These are phyloP conservation scores for Phytophthora sansomeana DNA, from an alignment of 352 stramenopile species.

Conservation along the genomic window DNA sequence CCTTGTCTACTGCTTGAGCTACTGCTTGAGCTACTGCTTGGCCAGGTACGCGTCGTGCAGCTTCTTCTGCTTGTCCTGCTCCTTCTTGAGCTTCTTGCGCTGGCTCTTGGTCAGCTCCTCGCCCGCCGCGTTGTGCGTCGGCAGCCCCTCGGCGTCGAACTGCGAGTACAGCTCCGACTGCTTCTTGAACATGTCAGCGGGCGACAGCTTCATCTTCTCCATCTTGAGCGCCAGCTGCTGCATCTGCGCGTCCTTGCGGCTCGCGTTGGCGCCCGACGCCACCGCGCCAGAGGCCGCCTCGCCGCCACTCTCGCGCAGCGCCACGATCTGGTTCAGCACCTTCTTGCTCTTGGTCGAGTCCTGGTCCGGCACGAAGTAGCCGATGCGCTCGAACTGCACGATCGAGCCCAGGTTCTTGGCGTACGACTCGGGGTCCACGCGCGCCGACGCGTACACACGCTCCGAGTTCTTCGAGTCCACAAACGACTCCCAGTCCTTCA, in stretches of 20 bases:
- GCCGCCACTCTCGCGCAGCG: conserved; percentile 89
- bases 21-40: conserved; percentile 29
- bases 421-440: conserved; percentile 87
- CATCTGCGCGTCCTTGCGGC: conserved; percentile 87
- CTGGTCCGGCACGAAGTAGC: conserved; percentile 98
- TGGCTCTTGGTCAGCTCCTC: conserved; percentile 78
- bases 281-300: conserved; percentile 36
- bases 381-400: conserved; percentile 98
- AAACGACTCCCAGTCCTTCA: conserved; percentile 81
- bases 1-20: neutral
- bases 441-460: conserved; percentile 84
- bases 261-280: conserved; percentile 45
- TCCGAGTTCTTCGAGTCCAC: conserved; percentile 90
- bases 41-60: conserved; percentile 73
- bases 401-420: conserved; percentile 66
- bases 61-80: conserved; percentile 91
- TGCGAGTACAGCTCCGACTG: conserved; percentile 75
- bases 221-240: conserved; percentile 92
- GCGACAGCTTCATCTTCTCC: conserved; percentile 92
- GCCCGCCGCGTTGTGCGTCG: conserved; percentile 76
- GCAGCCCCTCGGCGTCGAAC: conserved; percentile 75
- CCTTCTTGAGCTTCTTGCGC: conserved; percentile 91
- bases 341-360: conserved; percentile 93
- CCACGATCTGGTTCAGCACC: conserved; percentile 98
- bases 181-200: conserved; percentile 82